Conservation (phyloP, 306 rosid genomes). For the Purshia tridentata region DNA sequence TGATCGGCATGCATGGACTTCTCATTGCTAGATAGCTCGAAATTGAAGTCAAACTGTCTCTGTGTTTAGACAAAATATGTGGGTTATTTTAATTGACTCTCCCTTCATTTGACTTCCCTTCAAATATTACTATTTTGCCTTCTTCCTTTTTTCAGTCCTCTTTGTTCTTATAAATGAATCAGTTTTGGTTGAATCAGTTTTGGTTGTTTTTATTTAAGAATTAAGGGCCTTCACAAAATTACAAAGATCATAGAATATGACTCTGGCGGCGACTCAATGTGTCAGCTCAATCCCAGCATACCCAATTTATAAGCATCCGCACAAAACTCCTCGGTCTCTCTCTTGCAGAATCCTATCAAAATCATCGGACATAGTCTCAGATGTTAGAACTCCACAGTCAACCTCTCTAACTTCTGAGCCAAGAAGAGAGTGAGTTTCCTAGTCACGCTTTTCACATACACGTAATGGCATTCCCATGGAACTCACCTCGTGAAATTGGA, state of each 20-base stretch:
- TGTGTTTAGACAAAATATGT: too few species aligned
- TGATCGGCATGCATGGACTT: too few species aligned
- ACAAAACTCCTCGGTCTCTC: constrained; percentile 8
- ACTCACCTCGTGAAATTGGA: not conserved
- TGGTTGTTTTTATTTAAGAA: too few species aligned
- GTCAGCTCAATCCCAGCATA: constrained; percentile 16
- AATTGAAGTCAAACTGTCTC: too few species aligned
- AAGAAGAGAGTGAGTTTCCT: constrained; percentile 32
- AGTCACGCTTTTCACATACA: constrained; percentile 16
- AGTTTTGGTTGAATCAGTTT: too few species aligned
- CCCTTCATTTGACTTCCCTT: too few species aligned
- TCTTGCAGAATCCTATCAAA: not conserved
- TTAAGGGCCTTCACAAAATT: not conserved
- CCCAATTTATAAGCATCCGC: constrained; percentile 11
- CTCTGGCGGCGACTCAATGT: constrained; percentile 15
- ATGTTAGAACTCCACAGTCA: not conserved
- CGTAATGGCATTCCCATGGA: not conserved
- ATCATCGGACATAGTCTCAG: not conserved
- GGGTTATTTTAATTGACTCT: too few species aligned
- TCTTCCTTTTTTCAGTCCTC: too few species aligned
- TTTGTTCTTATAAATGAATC: too few species aligned
- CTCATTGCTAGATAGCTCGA: too few species aligned
- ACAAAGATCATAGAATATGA: constrained; percentile 25
- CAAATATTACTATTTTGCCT: too few species aligned
- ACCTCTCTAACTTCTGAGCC: not conserved